Base-by-base conservation (phyloP, 2,329 filamentous ascomycete genomes). In the Ophiocordyceps robertsii region DNA sequence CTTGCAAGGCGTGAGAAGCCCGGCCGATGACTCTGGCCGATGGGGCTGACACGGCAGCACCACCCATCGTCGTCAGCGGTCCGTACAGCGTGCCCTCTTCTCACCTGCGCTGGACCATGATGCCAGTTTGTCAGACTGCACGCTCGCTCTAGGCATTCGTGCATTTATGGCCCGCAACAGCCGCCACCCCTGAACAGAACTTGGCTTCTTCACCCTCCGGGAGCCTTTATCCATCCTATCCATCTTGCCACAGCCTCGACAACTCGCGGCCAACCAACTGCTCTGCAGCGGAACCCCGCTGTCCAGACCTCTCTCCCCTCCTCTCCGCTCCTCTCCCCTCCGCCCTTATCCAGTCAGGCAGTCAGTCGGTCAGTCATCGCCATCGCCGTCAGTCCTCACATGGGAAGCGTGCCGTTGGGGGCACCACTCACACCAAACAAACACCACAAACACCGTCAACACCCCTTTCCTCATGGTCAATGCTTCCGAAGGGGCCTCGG, bases 391-490 rank as follows among this genome's bases (percentile, higher is more conserved):
- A 27, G 24, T 9, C 24, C 3, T 27, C 24, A 4, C 9, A 4
- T 27, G 24, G 24, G 24, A 6, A 9, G 24, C 24, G 24, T 27
- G 24, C 24, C 24, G 24, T 27, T 27, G 24, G 24, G 24, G 24
- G 24, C 24, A 27, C 24, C 24, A 27, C 24, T 27, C 19, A 27
- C 24, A n/a, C n/a, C n/a, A n/a, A 3, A 27, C 24, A 6, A 3
- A 2, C 24, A 27, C 24, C 24, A 27, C 24, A 6, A 27, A 6
- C 24, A 42, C 43, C 30, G 21, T 32, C 40, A 37, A 43, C 42
- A 12, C 31, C 37, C 39, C 29, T 41, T 41, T 44, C 38, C 38
- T 31, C 52, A 75, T 75, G 72, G 63, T 61, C 51, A 69, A 66
- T 59, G 50, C 56, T 49, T 64, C 61, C 37, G 57, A 62, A 47